Percentiles rank a stretch among this genome's conserved stretches.
Evolutionary conservation across 805 yeast genomes (phyloP).

Genomic region (Jamesozyma piceae): DNA sequence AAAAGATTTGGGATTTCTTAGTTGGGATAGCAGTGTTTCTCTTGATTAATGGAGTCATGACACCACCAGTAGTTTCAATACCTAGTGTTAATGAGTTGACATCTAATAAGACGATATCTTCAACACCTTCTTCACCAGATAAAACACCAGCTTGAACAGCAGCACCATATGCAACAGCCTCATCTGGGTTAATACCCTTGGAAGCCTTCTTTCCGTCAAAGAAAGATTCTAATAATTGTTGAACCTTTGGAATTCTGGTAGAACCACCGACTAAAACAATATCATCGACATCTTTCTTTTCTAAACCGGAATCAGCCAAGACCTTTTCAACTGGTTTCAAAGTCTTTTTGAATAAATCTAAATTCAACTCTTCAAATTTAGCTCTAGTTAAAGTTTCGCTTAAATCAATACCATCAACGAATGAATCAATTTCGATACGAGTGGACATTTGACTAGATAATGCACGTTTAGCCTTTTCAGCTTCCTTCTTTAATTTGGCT

Average conservation of each 20-base stretch:
- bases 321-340: slow-evolving; percentile 95
- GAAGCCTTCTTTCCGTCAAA: slow-evolving; percentile 94
- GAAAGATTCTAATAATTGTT: slow-evolving; percentile 79
- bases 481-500: slow-evolving; percentile 92
- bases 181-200: slow-evolving; percentile 97
- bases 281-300: slow-evolving; percentile 82
- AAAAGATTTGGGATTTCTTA: slow-evolving; percentile 87
- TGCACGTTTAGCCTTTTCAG: slow-evolving; percentile 96
- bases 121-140: slow-evolving; percentile 91
- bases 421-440: slow-evolving; percentile 91
- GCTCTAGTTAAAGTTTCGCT: slow-evolving; percentile 94
- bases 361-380: slow-evolving; percentile 92
- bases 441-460: slow-evolving; percentile 92
- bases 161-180: slow-evolving; percentile 99
- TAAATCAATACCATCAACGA: slow-evolving; percentile 90
- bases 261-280: slow-evolving; percentile 98
- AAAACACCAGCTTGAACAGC: slow-evolving; percentile 98
- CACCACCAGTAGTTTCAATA: slow-evolving; percentile 96
- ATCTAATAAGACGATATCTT: slow-evolving; percentile 80
- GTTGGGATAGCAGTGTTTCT: slow-evolving; percentile 95
- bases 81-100: slow-evolving; percentile 92
- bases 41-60: slow-evolving; percentile 89
- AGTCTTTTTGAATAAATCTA: slow-evolving; percentile 87
- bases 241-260: slow-evolving; percentile 97
- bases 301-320: slow-evolving; percentile 82